Percentiles rank a stretch among this genome's conserved stretches.
Conservation (phyloP, 1,284 basidiomycete species). For the Cerrena zonata region DNA sequence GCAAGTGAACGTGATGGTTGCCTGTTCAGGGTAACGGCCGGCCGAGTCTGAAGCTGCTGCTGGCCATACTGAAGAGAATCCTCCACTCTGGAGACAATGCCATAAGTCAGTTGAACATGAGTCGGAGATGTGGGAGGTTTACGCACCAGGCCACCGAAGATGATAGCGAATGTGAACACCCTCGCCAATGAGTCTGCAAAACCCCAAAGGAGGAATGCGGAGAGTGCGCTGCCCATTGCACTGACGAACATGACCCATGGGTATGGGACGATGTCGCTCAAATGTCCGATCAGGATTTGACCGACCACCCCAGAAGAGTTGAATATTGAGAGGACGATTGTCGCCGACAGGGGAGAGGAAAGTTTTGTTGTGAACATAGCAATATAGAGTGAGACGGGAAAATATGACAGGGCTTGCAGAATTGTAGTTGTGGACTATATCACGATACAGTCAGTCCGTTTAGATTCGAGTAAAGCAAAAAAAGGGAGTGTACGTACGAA, state of each 20-base stretch:
- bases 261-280: constrained; percentile 24
- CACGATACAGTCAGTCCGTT: constrained; percentile 11
- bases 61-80: constrained; percentile 25
- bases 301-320: constrained; percentile 24
- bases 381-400: constrained; percentile 28
- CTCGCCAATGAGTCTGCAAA: constrained; percentile 20
- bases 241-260: constrained; percentile 23
- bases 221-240: constrained; percentile 21
- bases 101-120: background rate
- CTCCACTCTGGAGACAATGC: constrained; percentile 20
- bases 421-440: constrained; percentile 18
- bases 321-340: constrained; percentile 23
- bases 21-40: constrained; percentile 20
- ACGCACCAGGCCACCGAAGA: constrained; percentile 24
- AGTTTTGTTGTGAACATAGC: constrained; percentile 22
- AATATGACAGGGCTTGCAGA: constrained; percentile 25
- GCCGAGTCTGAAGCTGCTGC: constrained; percentile 24
- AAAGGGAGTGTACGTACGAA: constrained; percentile 16
- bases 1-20: constrained; percentile 22
- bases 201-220: constrained; percentile 26
- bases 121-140: background rate
- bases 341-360: constrained; percentile 21
- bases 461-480: background rate
- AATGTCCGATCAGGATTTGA: constrained; percentile 22
- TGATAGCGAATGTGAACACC: constrained; percentile 21